Base-by-base conservation (phyloP, 1,284 basidiomycete species). In the Ceraceosorus bombacis region DNA sequence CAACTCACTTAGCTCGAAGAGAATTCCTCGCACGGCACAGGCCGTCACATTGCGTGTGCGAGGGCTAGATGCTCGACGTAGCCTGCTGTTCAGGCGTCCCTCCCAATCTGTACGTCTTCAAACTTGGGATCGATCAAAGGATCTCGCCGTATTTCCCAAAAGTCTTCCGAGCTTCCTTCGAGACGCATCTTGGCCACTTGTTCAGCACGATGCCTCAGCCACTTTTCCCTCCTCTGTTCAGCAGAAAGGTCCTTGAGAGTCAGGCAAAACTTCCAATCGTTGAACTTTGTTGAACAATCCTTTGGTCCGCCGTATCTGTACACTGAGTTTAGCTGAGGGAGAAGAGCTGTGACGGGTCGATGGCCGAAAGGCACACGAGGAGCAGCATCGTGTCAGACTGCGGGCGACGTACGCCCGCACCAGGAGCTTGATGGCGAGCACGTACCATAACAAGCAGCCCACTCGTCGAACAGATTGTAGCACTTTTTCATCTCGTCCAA, bases 221-320 rank as follows among this genome's bases (percentile, higher is more conserved):
- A 98, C 6, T 84, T 83, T 57, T 88, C 84, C 37, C 88, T 83
- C 72, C 85, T 84, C 71, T 86, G 84, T 59, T 93, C 90, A 8
- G 84, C 84, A 54, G 86, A 83, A 78, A 89, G 81, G 36, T 84
- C 82, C 77, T 92, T 93, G 65, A 88, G 80, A 61, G 86, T 88
- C 81, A 96, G 81, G 80, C 94, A 98, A 79, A 89, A 95, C 80
- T 96, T 96, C 83, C 94, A 94, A 71, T 95, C 92, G 66, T 91
- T 86, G 72, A 87, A 83, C 76, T 94, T 92, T 57, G 82, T 82
- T 0, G 81, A 81, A 78, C 94, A 97, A 62, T 86, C 84, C 1
- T 87, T 82, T 70, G 88, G 83, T 54, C 85, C 82, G 4, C 94
- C 94, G 69, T 87, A 86, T 67, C 94, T 84, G 78, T 97, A 97